These are phyloP conservation scores for Sclerotiophoma versabilis DNA, from an alignment of 2,329 filamentous ascomycete species.

Conservation along the genomic window DNA sequence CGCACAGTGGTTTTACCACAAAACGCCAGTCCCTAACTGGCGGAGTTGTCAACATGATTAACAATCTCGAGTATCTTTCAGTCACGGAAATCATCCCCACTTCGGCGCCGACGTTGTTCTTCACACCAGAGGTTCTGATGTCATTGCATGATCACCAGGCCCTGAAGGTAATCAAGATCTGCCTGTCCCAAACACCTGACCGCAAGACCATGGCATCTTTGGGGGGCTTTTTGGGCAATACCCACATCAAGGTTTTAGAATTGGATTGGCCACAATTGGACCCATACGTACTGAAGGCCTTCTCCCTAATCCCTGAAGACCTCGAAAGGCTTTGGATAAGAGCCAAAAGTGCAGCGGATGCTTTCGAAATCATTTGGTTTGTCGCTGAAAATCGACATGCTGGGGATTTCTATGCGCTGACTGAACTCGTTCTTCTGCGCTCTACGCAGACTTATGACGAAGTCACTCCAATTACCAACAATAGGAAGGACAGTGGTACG, in stretches of 20 bases:
- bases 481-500: slow-evolving; percentile 12
- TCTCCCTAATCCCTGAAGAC: slow-evolving; percentile 18
- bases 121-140: slow-evolving; percentile 29
- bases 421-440: slow-evolving; percentile 31
- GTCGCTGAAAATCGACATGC: slow-evolving; percentile 18
- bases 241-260: slow-evolving; percentile 27
- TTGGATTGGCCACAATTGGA: slow-evolving; percentile 38
- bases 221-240: slow-evolving; percentile 22
- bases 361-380: slow-evolving; percentile 22
- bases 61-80: slow-evolving; percentile 28
- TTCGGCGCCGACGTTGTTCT: slow-evolving; percentile 24
- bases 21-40: slow-evolving; percentile 27
- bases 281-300: slow-evolving; percentile 19
- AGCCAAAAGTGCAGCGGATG: slow-evolving; percentile 14
- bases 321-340: slow-evolving; percentile 31
- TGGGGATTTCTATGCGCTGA: slow-evolving; percentile 19
- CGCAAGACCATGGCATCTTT: slow-evolving; percentile 26
- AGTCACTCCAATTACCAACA: not conserved
- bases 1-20: slow-evolving; percentile 20
- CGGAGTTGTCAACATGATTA: slow-evolving; percentile 22
- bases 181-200: slow-evolving; percentile 26
- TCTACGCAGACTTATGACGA: slow-evolving; percentile 1
- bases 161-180: slow-evolving; percentile 26
- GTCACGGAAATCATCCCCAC: slow-evolving; percentile 22
- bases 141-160: slow-evolving; percentile 26